Evolutionary conservation across 768 basidiomycete species (phyloP).

Genomic region (Imleria badia): DNA sequence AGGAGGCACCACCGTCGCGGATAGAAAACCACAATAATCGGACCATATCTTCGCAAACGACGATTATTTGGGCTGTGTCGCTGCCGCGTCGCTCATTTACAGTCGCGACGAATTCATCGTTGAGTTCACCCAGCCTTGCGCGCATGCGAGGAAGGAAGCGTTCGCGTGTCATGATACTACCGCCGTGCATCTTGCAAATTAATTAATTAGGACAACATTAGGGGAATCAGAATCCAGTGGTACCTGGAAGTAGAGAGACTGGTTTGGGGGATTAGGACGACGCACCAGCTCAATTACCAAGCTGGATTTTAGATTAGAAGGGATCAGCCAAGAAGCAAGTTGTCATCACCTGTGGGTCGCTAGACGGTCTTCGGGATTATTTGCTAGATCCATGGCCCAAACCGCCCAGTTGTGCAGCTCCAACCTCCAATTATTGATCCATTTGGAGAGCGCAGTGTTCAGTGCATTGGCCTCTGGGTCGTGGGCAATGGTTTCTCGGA

Average conservation of each 20-base stretch:
- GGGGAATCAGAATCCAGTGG: neutral
- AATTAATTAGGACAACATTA: neutral
- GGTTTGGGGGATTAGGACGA: conserved; percentile 15
- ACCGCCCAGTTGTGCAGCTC: conserved; percentile 17
- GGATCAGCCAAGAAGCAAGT: neutral
- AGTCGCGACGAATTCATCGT: conserved; percentile 20
- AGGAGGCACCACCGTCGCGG: conserved; percentile 25
- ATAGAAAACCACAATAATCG: conserved; percentile 34
- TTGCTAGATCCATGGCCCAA: conserved; percentile 29
- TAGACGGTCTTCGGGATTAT: conserved; percentile 24
- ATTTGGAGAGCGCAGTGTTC: conserved; percentile 24
- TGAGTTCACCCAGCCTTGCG: conserved; percentile 5
- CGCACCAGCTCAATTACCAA: conserved; percentile 23
- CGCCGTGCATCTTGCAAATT: conserved; percentile 22
- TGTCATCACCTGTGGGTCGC: conserved; percentile 24
- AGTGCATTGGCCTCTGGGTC: conserved; percentile 16
- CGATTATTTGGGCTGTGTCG: conserved; percentile 29
- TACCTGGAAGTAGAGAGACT: conserved; percentile 24
- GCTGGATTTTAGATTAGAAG: conserved; percentile 7
- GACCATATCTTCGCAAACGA: conserved; percentile 21
- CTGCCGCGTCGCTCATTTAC: conserved; percentile 21
- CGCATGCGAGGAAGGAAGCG: conserved; percentile 17
- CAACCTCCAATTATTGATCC: conserved; percentile 26
- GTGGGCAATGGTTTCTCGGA: conserved; percentile 13
- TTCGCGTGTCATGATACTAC: conserved; percentile 22